Base-by-base conservation (phyloP, 164 flowering plant species). In the Berberis thunbergii region DNA sequence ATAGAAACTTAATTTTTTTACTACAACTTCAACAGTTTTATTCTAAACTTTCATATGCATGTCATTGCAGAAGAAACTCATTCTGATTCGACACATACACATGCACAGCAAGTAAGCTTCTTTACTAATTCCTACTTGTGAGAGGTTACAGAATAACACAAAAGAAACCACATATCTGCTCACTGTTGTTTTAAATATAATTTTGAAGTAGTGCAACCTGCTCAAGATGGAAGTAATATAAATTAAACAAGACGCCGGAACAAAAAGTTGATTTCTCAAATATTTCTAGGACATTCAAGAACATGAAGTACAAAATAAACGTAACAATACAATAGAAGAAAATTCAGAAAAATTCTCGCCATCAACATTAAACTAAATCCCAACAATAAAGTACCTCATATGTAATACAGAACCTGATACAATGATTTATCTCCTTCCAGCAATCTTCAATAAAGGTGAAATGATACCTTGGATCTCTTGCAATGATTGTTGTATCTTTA, bases 391-490 rank as follows among this genome's bases (percentile, higher is more conserved):
- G 45, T 71, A 71, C 69, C 73, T 66, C 11, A 7, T 13, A 55
- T 8, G 57, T 54, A 54, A 63, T 55, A 11, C 68, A 38, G 48
- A 65, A 55, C 11, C 67, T 41, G 57, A 11, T 9, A 48, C 63
- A 38, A 60, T 52, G 26, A 26, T 26, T 75, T 69, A 80, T 69
- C 87, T 78, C 62, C 81, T 83, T 56, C 90, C 96, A 52, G 91
- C 89, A 65, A 86, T 81, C 70, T 81, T 83, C 61, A 94, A 69
- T 59, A 91, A 66, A 3, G 99, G 96, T 41, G 96, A 87, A 56
- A 94, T 81, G 38, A 94, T 81, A 11, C 96, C 99, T 66, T 87
- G 97, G 67, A 94, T 86, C 82, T 91, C 93, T 49, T 67, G 83
- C 85, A 94, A 69, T 0, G 87, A 79, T 49, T 79, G 84, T 46